phyloP scores from a whole-genome alignment of 148 eudicot species.

The Hydrangea macrophylla region DNA sequence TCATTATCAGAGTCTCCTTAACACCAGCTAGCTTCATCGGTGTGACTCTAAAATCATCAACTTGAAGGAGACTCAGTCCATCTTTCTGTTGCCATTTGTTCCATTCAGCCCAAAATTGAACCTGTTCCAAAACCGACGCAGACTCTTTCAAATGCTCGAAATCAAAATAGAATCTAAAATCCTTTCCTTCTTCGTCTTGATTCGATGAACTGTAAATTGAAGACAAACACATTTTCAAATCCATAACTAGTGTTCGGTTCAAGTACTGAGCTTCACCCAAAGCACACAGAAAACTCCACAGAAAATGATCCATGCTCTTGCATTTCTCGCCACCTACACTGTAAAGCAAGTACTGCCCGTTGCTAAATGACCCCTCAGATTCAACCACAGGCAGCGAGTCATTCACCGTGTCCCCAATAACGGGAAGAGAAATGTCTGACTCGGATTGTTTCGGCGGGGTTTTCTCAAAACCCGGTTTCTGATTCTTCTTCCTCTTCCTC shows the following conservation, averaged over 20 bases:
- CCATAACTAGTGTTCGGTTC: conserved; percentile 89
- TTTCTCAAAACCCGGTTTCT: conserved; percentile 53
- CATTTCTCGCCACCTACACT: conserved; percentile 85
- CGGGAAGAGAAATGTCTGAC: conserved; percentile 38
- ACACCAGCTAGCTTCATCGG: conserved; percentile 69
- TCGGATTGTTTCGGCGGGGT: conserved; percentile 17
- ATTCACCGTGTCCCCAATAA: conserved; percentile 72
- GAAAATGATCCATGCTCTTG: conserved; percentile 88
- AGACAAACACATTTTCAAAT: conserved; percentile 69
- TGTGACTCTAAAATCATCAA: conserved; percentile 71
- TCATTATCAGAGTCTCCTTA: conserved; percentile 64
- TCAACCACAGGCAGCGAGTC: conserved; percentile 80
- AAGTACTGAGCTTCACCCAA: conserved; percentile 96
- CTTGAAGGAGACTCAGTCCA: conserved; percentile 46
- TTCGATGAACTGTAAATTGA: conserved; percentile 70
- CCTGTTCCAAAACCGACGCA: conserved; percentile 75
- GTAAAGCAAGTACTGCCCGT: conserved; percentile 73
- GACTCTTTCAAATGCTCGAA: conserved; percentile 89
- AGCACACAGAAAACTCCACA: conserved; percentile 95
- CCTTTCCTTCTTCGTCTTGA: conserved; percentile 82
- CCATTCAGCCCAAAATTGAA: conserved; percentile 83
- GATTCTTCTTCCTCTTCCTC: conserved; percentile 70
- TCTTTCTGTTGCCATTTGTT: conserved; percentile 67
- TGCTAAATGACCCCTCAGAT: conserved; percentile 62
- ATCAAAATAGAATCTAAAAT: conserved; percentile 91